Percentiles rank a stretch among this genome's conserved stretches.
These are phyloP conservation scores for Tuber melanosporum DNA, from an alignment of 495 filamentous ascomycete genomes.

Conservation along the genomic window DNA sequence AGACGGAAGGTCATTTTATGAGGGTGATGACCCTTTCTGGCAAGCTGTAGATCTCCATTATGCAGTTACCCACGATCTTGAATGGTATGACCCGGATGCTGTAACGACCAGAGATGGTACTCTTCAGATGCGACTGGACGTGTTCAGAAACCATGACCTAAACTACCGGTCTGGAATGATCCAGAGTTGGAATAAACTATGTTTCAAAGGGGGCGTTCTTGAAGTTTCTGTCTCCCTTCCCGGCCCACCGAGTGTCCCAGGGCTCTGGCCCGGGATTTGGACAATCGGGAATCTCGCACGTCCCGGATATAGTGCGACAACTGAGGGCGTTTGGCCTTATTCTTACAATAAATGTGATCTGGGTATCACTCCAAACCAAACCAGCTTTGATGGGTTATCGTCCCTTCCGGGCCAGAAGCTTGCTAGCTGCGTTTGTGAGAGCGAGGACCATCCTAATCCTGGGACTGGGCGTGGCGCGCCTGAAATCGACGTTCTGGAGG, in stretches of 20 bases:
- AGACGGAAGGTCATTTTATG: conserved; percentile 67
- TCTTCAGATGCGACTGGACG: conserved; percentile 60
- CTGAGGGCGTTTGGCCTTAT: conserved; percentile 73
- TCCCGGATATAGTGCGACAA: conserved; percentile 62
- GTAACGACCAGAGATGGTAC: conserved; percentile 61
- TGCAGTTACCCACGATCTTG: conserved; percentile 68
- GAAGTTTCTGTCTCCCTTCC: conserved; percentile 73
- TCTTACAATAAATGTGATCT: conserved; percentile 70
- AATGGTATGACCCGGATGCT: conserved; percentile 82
- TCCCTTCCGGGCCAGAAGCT: conserved; percentile 66
- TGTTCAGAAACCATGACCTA: conserved; percentile 60
- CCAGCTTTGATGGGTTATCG: conserved; percentile 59
- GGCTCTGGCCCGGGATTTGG: conserved; percentile 56
- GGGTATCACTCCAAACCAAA: conserved; percentile 73
- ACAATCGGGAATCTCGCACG: conserved; percentile 67
- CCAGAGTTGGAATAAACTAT: conserved; percentile 76
- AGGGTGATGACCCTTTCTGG: conserved; percentile 67
- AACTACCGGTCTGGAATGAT: conserved; percentile 74
- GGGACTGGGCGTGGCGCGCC: conserved; percentile 66
- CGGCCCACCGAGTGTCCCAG: conserved; percentile 61
- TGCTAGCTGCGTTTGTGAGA: conserved; percentile 63
- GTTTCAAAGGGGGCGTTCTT: conserved; percentile 68
- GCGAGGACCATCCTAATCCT: conserved; percentile 63
- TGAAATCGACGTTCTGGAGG: conserved; percentile 74
- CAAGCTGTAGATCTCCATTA: conserved; percentile 69